These are phyloP conservation scores for Leucocoprinus sp. DNA, from an alignment of 768 basidiomycete genomes.

Conservation along the genomic window DNA sequence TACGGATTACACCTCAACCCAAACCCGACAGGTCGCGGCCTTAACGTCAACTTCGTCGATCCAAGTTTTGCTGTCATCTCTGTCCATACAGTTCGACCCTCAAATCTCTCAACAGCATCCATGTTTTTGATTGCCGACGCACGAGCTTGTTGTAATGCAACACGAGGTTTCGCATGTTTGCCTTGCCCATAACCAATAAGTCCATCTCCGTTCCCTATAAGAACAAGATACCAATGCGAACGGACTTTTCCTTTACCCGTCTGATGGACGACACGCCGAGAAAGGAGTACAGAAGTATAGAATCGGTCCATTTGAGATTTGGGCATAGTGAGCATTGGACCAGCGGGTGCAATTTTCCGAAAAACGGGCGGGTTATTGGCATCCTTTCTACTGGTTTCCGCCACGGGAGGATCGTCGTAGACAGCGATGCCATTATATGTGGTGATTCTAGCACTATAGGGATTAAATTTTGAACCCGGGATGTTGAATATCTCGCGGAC, in stretches of 20 bases:
- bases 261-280: conserved; percentile 71
- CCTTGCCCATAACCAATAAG: conserved; percentile 79
- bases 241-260: conserved; percentile 90
- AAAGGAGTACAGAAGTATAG: conserved; percentile 35
- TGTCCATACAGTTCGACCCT: conserved; percentile 91
- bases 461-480: conserved; percentile 42
- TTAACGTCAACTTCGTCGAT: conserved; percentile 68
- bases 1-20: conserved; percentile 85
- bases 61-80: conserved; percentile 83
- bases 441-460: conserved; percentile 53
- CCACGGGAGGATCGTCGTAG: conserved; percentile 26
- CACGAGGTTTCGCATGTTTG: conserved; percentile 51
- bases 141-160: conserved; percentile 51
- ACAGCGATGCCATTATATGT: conserved; percentile 68
- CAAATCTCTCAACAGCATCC: conserved; percentile 93
- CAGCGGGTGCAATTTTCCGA: conserved; percentile 14
- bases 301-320: conserved; percentile 21
- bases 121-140: conserved; percentile 70
- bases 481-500: conserved; percentile 46
- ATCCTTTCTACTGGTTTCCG: neutral
- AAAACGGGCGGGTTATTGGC: conserved; percentile 8
- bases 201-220: conserved; percentile 79
- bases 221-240: conserved; percentile 50
- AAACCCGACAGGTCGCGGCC: conserved; percentile 84
- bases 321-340: neutral